These are phyloP conservation scores for Nothopassalora personata DNA, from an alignment of 2,329 filamentous ascomycete genomes.

Conservation along the genomic window DNA sequence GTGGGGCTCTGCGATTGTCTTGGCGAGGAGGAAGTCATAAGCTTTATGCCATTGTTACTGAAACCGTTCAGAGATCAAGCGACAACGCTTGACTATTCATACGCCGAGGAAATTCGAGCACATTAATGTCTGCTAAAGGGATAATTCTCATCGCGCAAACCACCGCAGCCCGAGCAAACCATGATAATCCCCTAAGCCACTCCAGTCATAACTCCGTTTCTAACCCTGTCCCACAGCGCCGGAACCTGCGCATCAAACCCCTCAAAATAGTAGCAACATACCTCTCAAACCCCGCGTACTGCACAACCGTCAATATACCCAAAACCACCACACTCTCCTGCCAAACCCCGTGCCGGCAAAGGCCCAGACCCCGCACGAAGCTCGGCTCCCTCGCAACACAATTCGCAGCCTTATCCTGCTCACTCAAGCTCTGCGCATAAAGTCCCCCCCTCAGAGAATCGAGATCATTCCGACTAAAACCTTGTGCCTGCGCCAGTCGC, in stretches of 20 bases:
- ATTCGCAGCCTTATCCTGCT: constrained; percentile 7
- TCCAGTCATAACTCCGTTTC: not conserved
- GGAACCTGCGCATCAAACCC: constrained; percentile 15
- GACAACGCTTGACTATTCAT: too few relatives aligned
- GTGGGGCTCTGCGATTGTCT: constrained; percentile 57
- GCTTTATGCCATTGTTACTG: not conserved
- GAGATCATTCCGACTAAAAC: constrained; percentile 9
- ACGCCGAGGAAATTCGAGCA: too few relatives aligned
- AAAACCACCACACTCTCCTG: constrained; percentile 7
- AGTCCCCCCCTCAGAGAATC: constrained; percentile 8
- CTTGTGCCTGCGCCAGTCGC: not conserved
- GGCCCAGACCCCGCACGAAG: constrained; percentile 5
- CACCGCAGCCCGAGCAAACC: too few relatives aligned
- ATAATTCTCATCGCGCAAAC: too few relatives aligned
- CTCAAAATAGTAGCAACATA: constrained; percentile 13
- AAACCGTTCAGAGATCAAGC: too few relatives aligned
- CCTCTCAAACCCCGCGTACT: constrained; percentile 6
- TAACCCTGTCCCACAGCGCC: constrained; percentile 8
- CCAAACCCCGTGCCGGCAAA: constrained; percentile 6
- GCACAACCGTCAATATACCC: constrained; percentile 7
- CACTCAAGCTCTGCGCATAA: constrained; percentile 4
- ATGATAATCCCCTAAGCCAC: not conserved
- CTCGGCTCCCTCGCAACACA: constrained; percentile 11
- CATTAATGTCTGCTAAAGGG: too few relatives aligned
- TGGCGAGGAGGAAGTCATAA: constrained; percentile 45